phyloP scores from a whole-genome alignment of 2,329 filamentous ascomycete genomes.

The Zasmidium cellare region DNA sequence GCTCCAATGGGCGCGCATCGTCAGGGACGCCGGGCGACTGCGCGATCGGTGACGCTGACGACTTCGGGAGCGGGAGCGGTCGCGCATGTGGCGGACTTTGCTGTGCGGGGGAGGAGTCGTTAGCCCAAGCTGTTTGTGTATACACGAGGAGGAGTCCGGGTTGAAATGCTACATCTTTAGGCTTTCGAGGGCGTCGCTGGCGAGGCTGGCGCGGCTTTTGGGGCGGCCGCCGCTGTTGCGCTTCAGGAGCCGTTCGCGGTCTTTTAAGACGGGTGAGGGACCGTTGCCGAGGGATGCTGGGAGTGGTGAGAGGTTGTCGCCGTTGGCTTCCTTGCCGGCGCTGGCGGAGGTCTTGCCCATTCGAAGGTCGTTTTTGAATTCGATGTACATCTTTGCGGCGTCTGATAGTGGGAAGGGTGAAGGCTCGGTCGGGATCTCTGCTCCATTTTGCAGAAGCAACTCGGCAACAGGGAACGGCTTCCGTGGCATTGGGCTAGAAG shows the following conservation, averaged over 20 bases:
- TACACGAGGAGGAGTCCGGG: constrained; percentile 1
- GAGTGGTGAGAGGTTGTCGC: constrained; percentile 64
- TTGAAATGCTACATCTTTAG: constrained; percentile 33
- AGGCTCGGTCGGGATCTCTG: constrained; percentile 73
- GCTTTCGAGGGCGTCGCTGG: constrained; percentile 29
- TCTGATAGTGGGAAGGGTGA: constrained; percentile 82
- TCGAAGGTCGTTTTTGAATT: constrained; percentile 64
- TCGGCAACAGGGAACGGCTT: constrained; percentile 84
- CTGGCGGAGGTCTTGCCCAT: constrained; percentile 34
- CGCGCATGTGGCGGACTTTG: neutral
- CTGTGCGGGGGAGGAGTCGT: neutral
- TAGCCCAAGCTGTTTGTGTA: constrained; percentile 6
- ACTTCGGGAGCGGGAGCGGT: constrained; percentile 10
- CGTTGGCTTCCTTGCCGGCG: constrained; percentile 30
- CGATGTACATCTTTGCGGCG: constrained; percentile 79
- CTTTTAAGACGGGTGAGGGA: constrained; percentile 14
- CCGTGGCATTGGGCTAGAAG: constrained; percentile 31
- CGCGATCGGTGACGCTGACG: constrained; percentile 4
- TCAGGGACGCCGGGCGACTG: neutral
- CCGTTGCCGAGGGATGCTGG: constrained; percentile 40
- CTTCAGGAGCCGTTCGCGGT: constrained; percentile 29
- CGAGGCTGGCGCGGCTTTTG: constrained; percentile 23
- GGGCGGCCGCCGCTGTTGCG: constrained; percentile 26
- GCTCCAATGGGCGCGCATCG: constrained; percentile 7
- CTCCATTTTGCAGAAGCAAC: constrained; percentile 88